A percentile compares a stretch with the other conserved stretches of the same genome.
These are phyloP conservation scores for Pythium chondricola DNA, from an alignment of 352 stramenopile species.

Conservation along the genomic window DNA sequence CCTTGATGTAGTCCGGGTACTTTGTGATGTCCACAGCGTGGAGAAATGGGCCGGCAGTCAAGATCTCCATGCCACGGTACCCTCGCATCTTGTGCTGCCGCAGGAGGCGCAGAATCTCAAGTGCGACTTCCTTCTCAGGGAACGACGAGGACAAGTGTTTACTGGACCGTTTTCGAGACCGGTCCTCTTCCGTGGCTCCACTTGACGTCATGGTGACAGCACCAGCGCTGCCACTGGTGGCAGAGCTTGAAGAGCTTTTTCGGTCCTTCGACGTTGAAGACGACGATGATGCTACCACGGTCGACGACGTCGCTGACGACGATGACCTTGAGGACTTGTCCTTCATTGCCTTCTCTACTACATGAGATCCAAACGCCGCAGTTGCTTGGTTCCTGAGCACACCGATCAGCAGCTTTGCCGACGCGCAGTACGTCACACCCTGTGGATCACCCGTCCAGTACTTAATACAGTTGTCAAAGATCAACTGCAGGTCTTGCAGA, in stretches of 20 bases:
- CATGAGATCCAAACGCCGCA: constrained; percentile 25
- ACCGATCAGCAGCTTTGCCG: constrained; percentile 47
- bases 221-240: too few species aligned
- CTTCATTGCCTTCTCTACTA: constrained; percentile 24
- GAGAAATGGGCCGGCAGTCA: constrained; percentile 73
- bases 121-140: constrained; percentile 54
- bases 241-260: constrained; percentile 20
- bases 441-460: constrained; percentile 77
- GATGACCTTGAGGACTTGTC: constrained; percentile 33
- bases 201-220: neutral
- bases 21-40: constrained; percentile 83
- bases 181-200: constrained; percentile 15
- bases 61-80: constrained; percentile 74
- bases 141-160: constrained; percentile 34
- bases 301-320: constrained; percentile 15
- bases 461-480: constrained; percentile 82
- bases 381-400: constrained; percentile 44
- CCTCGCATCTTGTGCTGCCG: constrained; percentile 82
- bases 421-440: constrained; percentile 76
- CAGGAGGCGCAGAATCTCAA: constrained; percentile 68
- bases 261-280: constrained; percentile 24
- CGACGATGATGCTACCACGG: constrained; percentile 1
- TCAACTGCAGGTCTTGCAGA: constrained; percentile 55
- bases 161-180: constrained; percentile 29
- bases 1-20: constrained; percentile 76